Conservation (phyloP, 495 filamentous ascomycete genomes). For the Hyaloscypha hepaticicola region DNA sequence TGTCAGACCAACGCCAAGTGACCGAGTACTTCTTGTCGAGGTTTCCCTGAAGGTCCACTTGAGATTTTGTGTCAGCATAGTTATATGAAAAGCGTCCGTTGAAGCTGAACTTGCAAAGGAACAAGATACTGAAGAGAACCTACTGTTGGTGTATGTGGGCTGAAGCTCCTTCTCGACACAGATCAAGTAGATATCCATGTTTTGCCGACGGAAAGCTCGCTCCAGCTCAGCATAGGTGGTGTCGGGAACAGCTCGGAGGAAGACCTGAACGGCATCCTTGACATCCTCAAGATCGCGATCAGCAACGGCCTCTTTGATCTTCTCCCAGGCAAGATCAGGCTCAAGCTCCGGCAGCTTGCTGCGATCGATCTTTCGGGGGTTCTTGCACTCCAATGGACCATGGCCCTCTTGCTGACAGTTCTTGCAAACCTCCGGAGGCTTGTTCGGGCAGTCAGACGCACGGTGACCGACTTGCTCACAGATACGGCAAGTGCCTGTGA, state of each 20-base stretch:
- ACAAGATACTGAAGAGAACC: background rate
- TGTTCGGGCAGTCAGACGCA: slow-evolving; percentile 65
- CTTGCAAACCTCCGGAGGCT: slow-evolving; percentile 62
- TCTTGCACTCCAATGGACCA: slow-evolving; percentile 59
- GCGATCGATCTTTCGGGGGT: slow-evolving; percentile 66
- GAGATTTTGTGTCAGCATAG: slow-evolving; percentile 44
- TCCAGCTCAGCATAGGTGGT: slow-evolving; percentile 73
- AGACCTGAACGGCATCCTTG: slow-evolving; percentile 68
- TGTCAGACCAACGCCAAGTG: slow-evolving; percentile 61
- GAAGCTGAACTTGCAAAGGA: background rate
- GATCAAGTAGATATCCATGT: slow-evolving; percentile 68
- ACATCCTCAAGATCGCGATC: slow-evolving; percentile 71
- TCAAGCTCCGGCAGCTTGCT: slow-evolving; percentile 54
- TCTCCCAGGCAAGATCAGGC: slow-evolving; percentile 68
- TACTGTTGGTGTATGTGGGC: slow-evolving; percentile 53
- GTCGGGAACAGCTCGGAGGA: slow-evolving; percentile 68
- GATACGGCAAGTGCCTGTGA: slow-evolving; percentile 66
- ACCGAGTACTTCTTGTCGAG: slow-evolving; percentile 72
- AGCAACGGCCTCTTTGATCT: slow-evolving; percentile 59
- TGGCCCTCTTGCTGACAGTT: slow-evolving; percentile 75
- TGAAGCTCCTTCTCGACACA: slow-evolving; percentile 65
- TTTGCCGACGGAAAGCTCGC: slow-evolving; percentile 63
- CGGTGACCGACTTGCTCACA: slow-evolving; percentile 75
- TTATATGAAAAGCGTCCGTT: too few relatives aligned
- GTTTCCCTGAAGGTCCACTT: slow-evolving; percentile 77